A percentile compares a stretch with the other conserved stretches of the same genome.
Evolutionary conservation across 129 eudicot species (phyloP).

Genomic region (Oenanthe sinensis): DNA sequence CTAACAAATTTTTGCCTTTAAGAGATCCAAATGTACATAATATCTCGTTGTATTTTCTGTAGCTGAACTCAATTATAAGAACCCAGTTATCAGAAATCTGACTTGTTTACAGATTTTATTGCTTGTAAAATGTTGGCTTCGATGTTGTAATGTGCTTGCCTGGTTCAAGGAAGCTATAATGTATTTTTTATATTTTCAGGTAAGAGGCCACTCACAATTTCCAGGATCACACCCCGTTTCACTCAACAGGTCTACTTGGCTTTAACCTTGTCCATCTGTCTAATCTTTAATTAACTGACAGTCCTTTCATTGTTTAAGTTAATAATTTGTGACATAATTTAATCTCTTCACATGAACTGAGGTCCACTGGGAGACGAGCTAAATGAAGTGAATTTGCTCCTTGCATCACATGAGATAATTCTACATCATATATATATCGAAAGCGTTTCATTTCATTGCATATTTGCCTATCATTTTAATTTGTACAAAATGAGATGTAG

Average conservation of each 20-base stretch:
- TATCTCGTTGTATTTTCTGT: not conserved
- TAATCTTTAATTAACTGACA: no score
- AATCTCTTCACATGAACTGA: not conserved
- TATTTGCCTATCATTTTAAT: not conserved
- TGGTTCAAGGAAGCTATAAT: not conserved
- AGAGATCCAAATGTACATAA: not conserved
- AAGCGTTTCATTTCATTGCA: not conserved
- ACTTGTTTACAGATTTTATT: not conserved
- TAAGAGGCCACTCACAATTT: no score
- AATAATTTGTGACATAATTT: not conserved
- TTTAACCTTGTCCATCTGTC: not conserved
- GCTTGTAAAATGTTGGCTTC: not conserved
- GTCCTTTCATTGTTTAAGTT: not conserved
- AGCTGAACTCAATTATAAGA: not conserved
- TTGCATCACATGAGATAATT: not conserved
- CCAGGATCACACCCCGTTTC: no score
- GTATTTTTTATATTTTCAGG: slow-evolving; percentile 30
- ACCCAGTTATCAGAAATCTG: not conserved
- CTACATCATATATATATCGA: not conserved
- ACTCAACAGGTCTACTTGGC: slow-evolving; percentile 28
- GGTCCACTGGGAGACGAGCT: not conserved
- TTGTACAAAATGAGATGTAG: no score
- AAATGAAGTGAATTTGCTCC: not conserved
- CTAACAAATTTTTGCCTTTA: not conserved
- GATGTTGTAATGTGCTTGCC: not conserved